These are phyloP conservation scores for Ceratobasidium sp. DNA, from an alignment of 1,284 basidiomycete species.

Conservation along the genomic window DNA sequence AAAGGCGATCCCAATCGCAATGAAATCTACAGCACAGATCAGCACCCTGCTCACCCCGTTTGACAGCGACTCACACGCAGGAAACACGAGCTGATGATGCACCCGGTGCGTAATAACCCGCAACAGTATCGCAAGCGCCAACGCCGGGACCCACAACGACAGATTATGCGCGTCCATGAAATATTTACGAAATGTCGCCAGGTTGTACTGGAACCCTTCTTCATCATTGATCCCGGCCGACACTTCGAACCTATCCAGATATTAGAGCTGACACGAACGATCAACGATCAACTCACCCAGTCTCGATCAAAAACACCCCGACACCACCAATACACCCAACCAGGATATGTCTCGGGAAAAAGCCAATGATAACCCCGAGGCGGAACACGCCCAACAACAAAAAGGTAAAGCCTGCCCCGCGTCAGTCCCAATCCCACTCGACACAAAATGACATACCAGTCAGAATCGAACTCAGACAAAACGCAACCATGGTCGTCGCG, in stretches of 20 bases:
- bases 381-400: constrained; percentile 85
- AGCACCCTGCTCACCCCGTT: neutral
- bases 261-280: neutral
- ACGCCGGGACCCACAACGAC: constrained; percentile 78
- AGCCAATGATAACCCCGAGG: constrained; percentile 89
- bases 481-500: constrained; percentile 91
- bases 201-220: constrained; percentile 72
- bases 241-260: constrained; percentile 73
- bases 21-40: constrained; percentile 69
- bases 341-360: constrained; percentile 96
- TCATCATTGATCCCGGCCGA: constrained; percentile 86
- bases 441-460: constrained; percentile 69
- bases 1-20: constrained; percentile 85
- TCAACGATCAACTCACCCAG: constrained; percentile 67
- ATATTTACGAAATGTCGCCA: constrained; percentile 71
- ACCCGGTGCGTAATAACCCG: constrained; percentile 83
- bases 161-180: constrained; percentile 71
- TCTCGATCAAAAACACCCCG: constrained; percentile 90
- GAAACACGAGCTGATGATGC: constrained; percentile 93
- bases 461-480: constrained; percentile 88
- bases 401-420: constrained; percentile 75
- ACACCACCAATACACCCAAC: constrained; percentile 98
- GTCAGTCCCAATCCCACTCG: neutral
- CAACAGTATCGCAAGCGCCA: constrained; percentile 80
- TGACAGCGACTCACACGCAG: constrained; percentile 71